A percentile compares a stretch with the other conserved stretches of the same genome.
Evolutionary conservation across 139 green algal species (phyloP).

Genomic region (Micractinium conductrix): DNA sequence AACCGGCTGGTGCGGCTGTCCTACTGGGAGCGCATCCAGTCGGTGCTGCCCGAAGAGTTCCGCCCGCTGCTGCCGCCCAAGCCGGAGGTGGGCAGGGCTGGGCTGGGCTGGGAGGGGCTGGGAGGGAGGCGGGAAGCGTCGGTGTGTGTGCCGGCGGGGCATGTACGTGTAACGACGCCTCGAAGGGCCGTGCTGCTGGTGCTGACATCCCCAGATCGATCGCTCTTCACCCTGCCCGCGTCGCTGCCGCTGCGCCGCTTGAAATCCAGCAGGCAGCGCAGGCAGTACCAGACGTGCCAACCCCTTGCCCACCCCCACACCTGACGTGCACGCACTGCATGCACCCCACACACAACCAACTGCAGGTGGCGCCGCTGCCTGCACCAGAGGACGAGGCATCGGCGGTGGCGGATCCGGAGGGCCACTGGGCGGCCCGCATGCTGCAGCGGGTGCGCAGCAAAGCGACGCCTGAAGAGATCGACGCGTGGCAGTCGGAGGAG

Average conservation of each 20-base stretch:
- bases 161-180: too few species aligned
- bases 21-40: conserved; percentile 53
- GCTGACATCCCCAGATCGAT: too few species aligned
- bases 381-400: conserved; percentile 2
- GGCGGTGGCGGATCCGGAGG: conserved; percentile 29
- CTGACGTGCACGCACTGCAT: too few species aligned
- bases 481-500: conserved; percentile 34
- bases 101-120: too few species aligned
- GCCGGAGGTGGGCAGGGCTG: conserved; percentile 43
- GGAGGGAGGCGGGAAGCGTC: too few species aligned
- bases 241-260: too few species aligned
- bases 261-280: too few species aligned
- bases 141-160: too few species aligned
- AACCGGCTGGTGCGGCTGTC: conserved; percentile 74
- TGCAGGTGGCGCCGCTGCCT: conserved; percentile 52
- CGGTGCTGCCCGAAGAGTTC: conserved; percentile 63
- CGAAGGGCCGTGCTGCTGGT: too few species aligned
- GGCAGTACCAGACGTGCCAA: too few species aligned
- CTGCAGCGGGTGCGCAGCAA: conserved; percentile 50
- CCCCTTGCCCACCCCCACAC: not conserved
- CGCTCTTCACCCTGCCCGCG: too few species aligned
- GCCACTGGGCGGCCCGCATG: conserved; percentile 43
- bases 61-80: conserved; percentile 63
- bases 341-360: too few species aligned
- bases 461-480: conserved; percentile 29